phyloP scores from a whole-genome alignment of 768 basidiomycete species.

The Phaeotremella skinneri region DNA sequence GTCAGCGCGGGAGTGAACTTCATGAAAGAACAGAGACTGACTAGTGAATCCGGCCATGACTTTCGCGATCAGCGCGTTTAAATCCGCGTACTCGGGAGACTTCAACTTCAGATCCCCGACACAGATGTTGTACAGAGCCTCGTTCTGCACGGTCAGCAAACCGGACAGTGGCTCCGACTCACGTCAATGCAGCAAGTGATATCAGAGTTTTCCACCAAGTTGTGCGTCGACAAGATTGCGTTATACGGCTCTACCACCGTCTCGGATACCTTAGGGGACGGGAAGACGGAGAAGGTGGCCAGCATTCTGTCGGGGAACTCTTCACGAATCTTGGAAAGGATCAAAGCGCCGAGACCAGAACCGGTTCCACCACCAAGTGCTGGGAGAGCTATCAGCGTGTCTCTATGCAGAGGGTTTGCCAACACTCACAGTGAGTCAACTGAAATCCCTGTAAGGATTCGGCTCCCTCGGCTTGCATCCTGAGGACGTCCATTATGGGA shows the following conservation, averaged over 20 bases:
- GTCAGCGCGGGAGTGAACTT: conserved; percentile 6
- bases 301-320: conserved; percentile 52
- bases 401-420: not conserved
- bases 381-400: conserved; percentile 8
- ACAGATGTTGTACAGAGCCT: conserved; percentile 53
- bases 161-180: conserved; percentile 8
- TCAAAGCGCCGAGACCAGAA: conserved; percentile 45
- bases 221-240: conserved; percentile 46
- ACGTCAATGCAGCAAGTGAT: conserved; percentile 48
- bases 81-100: conserved; percentile 48
- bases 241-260: conserved; percentile 53
- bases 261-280: conserved; percentile 51
- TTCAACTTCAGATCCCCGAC: conserved; percentile 45
- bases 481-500: conserved; percentile 61
- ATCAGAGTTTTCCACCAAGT: conserved; percentile 49
- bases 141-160: conserved; percentile 42
- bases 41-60: conserved; percentile 93
- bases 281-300: conserved; percentile 49
- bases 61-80: conserved; percentile 68
- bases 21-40: conserved; percentile 18
- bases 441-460: conserved; percentile 77
- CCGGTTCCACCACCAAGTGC: conserved; percentile 51
- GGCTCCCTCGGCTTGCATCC: conserved; percentile 74
- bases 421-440: conserved; percentile 41
- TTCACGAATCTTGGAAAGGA: conserved; percentile 49